phyloP scores from a whole-genome alignment of 2,329 filamentous ascomycete genomes.

The Ophiostoma himal-ulmi region DNA sequence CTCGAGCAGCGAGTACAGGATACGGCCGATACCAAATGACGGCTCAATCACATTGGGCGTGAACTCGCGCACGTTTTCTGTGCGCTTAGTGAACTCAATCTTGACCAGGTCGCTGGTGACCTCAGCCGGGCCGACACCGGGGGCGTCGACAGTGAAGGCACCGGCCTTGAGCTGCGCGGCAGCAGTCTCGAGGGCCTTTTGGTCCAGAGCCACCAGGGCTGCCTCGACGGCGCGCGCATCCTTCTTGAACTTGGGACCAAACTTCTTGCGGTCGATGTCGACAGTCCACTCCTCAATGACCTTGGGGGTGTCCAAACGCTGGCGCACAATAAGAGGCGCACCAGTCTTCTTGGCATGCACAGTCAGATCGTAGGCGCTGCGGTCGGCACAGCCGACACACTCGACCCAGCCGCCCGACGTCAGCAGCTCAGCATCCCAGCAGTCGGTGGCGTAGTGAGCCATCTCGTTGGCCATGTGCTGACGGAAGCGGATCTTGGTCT shows the following conservation, averaged over 20 bases:
- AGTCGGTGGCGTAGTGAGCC: slow-evolving; percentile 92
- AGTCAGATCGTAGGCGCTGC: slow-evolving; percentile 87
- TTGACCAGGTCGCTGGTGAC: slow-evolving; percentile 71
- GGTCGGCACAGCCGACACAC: slow-evolving; percentile 84
- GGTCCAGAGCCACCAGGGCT: slow-evolving; percentile 67
- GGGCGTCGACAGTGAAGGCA: slow-evolving; percentile 71
- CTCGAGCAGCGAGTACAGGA: slow-evolving; percentile 88
- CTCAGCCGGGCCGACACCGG: slow-evolving; percentile 58
- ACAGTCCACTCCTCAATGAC: slow-evolving; percentile 81
- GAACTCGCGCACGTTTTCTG: slow-evolving; percentile 82
- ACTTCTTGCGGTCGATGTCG: slow-evolving; percentile 89
- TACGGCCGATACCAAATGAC: slow-evolving; percentile 93
- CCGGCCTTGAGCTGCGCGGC: slow-evolving; percentile 65
- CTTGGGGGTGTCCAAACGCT: slow-evolving; percentile 71
- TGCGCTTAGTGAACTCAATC: slow-evolving; percentile 76
- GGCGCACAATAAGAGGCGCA: slow-evolving; percentile 74
- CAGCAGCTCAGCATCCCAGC: slow-evolving; percentile 92
- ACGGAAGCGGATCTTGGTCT: slow-evolving; percentile 84
- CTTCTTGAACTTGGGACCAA: slow-evolving; percentile 92
- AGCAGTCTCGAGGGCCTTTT: slow-evolving; percentile 75
- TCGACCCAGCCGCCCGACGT: slow-evolving; percentile 97
- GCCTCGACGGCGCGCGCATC: slow-evolving; percentile 80
- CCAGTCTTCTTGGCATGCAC: slow-evolving; percentile 93
- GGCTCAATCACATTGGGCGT: slow-evolving; percentile 96
- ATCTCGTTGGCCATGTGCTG: slow-evolving; percentile 82